These are phyloP conservation scores for Camellia sinensis DNA, from an alignment of 148 eudicot species.

Conservation along the genomic window DNA sequence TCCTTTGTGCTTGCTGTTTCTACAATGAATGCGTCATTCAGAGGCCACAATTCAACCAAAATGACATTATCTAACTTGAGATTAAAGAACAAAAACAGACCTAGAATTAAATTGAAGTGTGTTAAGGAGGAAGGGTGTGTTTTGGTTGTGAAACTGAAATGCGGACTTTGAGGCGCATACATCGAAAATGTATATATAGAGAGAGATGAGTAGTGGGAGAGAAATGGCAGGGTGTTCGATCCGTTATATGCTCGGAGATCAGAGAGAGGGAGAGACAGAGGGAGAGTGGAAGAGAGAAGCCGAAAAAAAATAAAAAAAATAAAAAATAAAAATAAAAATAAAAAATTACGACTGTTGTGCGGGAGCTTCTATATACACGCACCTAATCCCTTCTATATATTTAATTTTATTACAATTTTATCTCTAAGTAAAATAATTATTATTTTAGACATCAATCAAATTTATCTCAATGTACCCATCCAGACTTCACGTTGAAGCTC, in stretches of 20 bases:
- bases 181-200: not conserved
- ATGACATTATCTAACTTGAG: slow-evolving; percentile 5
- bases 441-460: too few relatives aligned
- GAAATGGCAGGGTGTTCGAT: not conserved
- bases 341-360: too few relatives aligned
- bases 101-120: not conserved
- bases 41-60: not conserved
- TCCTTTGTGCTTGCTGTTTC: not conserved
- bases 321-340: too few relatives aligned
- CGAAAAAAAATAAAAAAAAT: not conserved
- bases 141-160: not conserved
- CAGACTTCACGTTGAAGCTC: too few relatives aligned
- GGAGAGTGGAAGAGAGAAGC: not conserved
- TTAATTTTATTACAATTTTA: too few relatives aligned
- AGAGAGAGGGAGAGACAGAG: not conserved
- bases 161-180: not conserved
- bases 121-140: not conserved
- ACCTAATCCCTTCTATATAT: too few relatives aligned
- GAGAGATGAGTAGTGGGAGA: not conserved
- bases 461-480: too few relatives aligned
- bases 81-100: not conserved
- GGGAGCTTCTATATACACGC: too few relatives aligned
- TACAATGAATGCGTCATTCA: not conserved
- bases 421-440: too few relatives aligned
- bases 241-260: slow-evolving; percentile 8